Percentiles rank a stretch among this genome's conserved stretches.
Conservation (phyloP, 768 basidiomycete species). For the Naganishia friedmannii region DNA sequence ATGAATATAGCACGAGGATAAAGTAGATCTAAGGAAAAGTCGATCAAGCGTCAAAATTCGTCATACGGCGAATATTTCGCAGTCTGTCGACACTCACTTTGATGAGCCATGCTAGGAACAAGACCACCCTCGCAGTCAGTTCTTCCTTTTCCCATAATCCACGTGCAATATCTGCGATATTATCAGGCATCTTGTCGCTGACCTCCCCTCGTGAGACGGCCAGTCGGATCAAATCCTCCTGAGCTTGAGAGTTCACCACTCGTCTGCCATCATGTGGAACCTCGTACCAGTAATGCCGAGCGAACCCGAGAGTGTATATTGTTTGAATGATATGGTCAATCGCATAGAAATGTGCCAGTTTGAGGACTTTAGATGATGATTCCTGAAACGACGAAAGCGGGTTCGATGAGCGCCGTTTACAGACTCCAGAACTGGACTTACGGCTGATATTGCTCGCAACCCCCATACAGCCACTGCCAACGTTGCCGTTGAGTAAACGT, state of each 20-base stretch:
- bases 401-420: background rate
- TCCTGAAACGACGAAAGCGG: constrained; percentile 60
- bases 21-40: constrained; percentile 72
- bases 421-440: constrained; percentile 54
- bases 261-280: constrained; percentile 85
- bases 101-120: constrained; percentile 77
- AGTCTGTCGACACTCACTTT: constrained; percentile 63
- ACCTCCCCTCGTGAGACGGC: constrained; percentile 53
- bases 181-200: constrained; percentile 55
- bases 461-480: constrained; percentile 83
- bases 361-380: constrained; percentile 74
- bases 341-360: constrained; percentile 87
- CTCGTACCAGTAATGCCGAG: constrained; percentile 78
- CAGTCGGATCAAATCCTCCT: constrained; percentile 71
- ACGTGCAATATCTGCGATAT: constrained; percentile 70
- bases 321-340: constrained; percentile 88
- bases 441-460: constrained; percentile 76
- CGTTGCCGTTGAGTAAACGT: constrained; percentile 83
- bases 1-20: constrained; percentile 83
- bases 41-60: background rate
- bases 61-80: background rate
- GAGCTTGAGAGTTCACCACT: constrained; percentile 78
- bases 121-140: constrained; percentile 69
- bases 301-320: constrained; percentile 88
- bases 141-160: constrained; percentile 88